Evolutionary conservation across 129 eudicot genomes (phyloP), one percentile per base, ranked within the genome.

Genomic region (Artemisia annua): DNA sequence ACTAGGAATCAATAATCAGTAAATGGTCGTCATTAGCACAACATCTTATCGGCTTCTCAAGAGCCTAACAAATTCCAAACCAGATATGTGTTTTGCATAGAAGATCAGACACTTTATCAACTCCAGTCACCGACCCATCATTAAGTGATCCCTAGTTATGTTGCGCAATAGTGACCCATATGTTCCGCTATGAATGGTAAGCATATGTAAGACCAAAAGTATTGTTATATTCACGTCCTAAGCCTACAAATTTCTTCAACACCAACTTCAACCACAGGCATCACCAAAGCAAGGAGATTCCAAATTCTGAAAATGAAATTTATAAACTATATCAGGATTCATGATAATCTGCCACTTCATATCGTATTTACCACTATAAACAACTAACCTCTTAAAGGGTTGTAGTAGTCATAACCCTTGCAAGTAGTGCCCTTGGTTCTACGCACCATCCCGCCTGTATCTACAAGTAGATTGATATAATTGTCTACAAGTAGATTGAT

Each of bases 351-450:
- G 1, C 63, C 32, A 4, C 11, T 10, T 20, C 32, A 20, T 20
- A 16, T 1, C 0, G 9, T 39, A 39, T 7, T 6, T 39, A 39
- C 46, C 30, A 57, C 24, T 8, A 57, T 57, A 17, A 17, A 18
- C 62, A 57, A 57, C 63, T 57, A 5, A 57, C 63, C 63, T 57
- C 4, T 57, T 10, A 57, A 10, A 11, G 63, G 63, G 32, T 57
- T 57, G 24, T 57, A 57, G 63, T 57, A 57, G 13, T 57, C 63
- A 19, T 57, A 57, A 57, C 63, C 63, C 63, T 17, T 57, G 10
- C 63, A 16, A 2, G 35, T 19, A 12, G 24, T 57, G 5, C 63
- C 63, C 30, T 57, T 19, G 14, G 24, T 57, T 28, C 63, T 57
- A 57, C 15, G n/a, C 24, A 57, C 35, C 63, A 57, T 57, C 63